Evolutionary conservation across 768 basidiomycete genomes (phyloP).

Genomic region (Mycena rebaudengoi): DNA sequence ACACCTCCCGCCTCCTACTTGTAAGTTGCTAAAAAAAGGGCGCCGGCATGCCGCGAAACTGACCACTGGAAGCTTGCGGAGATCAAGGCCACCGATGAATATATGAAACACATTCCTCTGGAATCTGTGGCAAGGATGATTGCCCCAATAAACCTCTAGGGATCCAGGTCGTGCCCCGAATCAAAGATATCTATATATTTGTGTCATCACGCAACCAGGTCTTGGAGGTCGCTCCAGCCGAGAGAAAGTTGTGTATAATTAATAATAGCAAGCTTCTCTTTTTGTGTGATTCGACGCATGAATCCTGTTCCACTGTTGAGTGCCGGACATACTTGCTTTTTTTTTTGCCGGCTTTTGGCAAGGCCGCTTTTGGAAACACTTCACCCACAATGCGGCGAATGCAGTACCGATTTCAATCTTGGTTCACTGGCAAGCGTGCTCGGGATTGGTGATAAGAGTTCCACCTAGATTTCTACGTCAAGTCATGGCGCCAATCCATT

Average conservation of each 20-base stretch:
- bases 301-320: conserved; percentile 22
- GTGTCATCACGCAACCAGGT: conserved; percentile 1
- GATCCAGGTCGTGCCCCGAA: conserved; percentile 87
- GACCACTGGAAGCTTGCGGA: conserved; percentile 98
- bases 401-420: no score
- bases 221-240: conserved; percentile 14
- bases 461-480: no score
- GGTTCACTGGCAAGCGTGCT: no score
- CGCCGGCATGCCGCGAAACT: conserved; percentile 86
- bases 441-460: no score
- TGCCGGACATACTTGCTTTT: conserved; percentile 11
- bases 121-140: conserved; percentile 91
- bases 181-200: conserved; percentile 26
- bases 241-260: conserved; percentile 22
- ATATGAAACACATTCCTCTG: conserved; percentile 85
- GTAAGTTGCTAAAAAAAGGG: no score
- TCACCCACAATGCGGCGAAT: no score
- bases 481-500: no score
- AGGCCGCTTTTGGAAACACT: no score
- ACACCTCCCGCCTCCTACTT: conserved; percentile 91
- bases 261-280: conserved; percentile 28
- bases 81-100: conserved; percentile 92
- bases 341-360: no score
- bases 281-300: conserved; percentile 19
- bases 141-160: conserved; percentile 90